A percentile compares a stretch with the other conserved stretches of the same genome.
Conservation (phyloP, 306 rosid species). For the Gastrolobium bilobum region DNA sequence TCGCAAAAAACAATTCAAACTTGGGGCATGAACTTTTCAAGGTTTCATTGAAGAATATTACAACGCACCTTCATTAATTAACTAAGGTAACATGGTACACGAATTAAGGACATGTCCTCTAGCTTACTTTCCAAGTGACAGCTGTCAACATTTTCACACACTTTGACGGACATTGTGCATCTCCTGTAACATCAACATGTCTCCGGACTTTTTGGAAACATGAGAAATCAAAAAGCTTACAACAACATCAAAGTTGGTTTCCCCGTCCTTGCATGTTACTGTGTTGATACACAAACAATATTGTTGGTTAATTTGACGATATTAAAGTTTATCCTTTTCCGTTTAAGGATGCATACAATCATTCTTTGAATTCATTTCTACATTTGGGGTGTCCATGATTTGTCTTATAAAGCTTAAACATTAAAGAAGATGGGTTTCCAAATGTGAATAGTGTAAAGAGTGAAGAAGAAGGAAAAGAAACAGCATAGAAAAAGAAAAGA, state of each 20-base stretch:
- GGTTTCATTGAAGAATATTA: slow-evolving; percentile 33
- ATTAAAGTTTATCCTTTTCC: background rate
- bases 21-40: slow-evolving; percentile 19
- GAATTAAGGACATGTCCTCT: slow-evolving; percentile 39
- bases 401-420: background rate
- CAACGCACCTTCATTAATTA: slow-evolving; percentile 25
- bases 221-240: slow-evolving; percentile 41
- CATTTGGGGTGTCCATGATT: slow-evolving; percentile 45
- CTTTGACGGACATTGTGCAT: slow-evolving; percentile 34
- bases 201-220: slow-evolving; percentile 48
- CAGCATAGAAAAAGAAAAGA: background rate
- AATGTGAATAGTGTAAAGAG: background rate
- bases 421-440: slow-evolving; percentile 11
- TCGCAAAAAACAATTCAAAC: slow-evolving; percentile 41
- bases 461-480: background rate
- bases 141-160: slow-evolving; percentile 43
- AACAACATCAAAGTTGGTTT: slow-evolving; percentile 48
- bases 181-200: slow-evolving; percentile 42
- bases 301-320: slow-evolving; percentile 24
- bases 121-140: slow-evolving; percentile 48
- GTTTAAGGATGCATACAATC: slow-evolving; percentile 31
- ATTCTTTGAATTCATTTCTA: slow-evolving; percentile 37
- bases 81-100: background rate
- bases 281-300: slow-evolving; percentile 11
- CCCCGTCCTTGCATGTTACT: slow-evolving; percentile 24